Evolutionary conservation across 148 eudicot genomes (phyloP), one percentile per base, ranked within the genome.

Genomic region (Persicaria tinctoria): DNA sequence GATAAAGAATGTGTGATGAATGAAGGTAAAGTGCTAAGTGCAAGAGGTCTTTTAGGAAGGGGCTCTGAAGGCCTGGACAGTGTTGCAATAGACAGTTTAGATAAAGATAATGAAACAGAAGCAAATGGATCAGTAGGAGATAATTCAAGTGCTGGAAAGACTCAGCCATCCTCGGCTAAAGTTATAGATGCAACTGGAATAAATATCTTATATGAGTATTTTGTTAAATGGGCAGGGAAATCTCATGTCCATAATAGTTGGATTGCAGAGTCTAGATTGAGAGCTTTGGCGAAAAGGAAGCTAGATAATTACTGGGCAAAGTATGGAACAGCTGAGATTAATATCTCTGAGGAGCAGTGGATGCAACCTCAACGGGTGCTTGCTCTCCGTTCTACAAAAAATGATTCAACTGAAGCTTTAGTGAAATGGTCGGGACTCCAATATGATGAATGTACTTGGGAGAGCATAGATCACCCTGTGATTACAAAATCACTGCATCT

Each of bases 401-500:
- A 79, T 79, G 92, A 83, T 79, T 14, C 75, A 47, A 73, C 82
- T 51, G 99, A 92, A 84, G 97, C 80, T 72, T 84, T 86, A 74
- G 80, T 95, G 51, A 95, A 92, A 79, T 95, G 99, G 99, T 85
- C 91, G 0, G 94, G 91, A 50, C 96, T 95, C 70, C 84, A 96
- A 57, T 95, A 95, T 77, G 97, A 95, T 78, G 99, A 95, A 76
- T 95, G 99, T 86, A 90, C 97, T 68, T 95, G 99, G 99, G 99
- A 95, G 83, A 89, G 83, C 82, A 74, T 79, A 62, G 89, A 95
- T 77, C 96, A 90, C 73, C 93, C 97, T 54, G 82, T 71, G 27
- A 80, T 95, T 74, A 74, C 73, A 73, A 85, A 87, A 55, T 76
- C 78, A 5, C 57, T 81, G 46, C 82, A 86, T 74, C 78, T 95